Conservation (phyloP, 2,329 filamentous ascomycete species). For the Gaeumannomyces sp. region DNA sequence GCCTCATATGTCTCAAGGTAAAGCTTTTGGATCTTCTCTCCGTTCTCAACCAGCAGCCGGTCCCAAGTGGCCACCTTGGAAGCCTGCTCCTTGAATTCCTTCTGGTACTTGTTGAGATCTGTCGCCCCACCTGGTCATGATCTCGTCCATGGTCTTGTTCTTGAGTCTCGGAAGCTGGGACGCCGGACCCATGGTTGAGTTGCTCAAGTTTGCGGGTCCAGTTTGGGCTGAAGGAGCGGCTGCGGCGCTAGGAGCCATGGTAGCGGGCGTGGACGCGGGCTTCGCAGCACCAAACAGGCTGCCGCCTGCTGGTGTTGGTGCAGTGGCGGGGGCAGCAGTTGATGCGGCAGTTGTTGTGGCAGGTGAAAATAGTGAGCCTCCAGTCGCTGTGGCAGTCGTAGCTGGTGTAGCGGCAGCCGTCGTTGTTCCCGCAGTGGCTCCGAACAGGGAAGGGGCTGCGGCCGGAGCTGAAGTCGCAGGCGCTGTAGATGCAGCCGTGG, state of each 20-base stretch:
- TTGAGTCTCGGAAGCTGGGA: constrained; percentile 86
- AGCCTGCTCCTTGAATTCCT: constrained; percentile 90
- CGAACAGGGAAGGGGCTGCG: constrained; percentile 10
- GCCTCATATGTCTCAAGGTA: constrained; percentile 91
- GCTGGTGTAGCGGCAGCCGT: constrained; percentile 5
- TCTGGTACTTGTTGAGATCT: constrained; percentile 91
- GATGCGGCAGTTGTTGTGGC: not conserved
- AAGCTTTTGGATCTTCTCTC: constrained; percentile 88
- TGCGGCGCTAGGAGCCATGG: constrained; percentile 12
- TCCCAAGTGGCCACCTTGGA: constrained; percentile 87
- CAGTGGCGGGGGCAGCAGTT: not conserved
- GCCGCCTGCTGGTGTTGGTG: constrained; percentile 10
- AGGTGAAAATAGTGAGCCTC: not conserved
- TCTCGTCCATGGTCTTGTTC: constrained; percentile 99
- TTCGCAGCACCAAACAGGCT: constrained; percentile 26
- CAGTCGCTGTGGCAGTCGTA: constrained; percentile 1
- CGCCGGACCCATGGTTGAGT: constrained; percentile 72
- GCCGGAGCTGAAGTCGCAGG: constrained; percentile 7
- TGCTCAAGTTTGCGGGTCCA: constrained; percentile 43
- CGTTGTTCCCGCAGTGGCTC: not conserved
- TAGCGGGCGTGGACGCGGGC: constrained; percentile 14
- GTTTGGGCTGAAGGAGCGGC: constrained; percentile 10
- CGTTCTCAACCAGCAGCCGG: constrained; percentile 84
- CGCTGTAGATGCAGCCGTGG: constrained; percentile 7
- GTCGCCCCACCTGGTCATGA: constrained; percentile 95